Evolutionary conservation across 371 early-diverging fungal species (phyloP).

Genomic region (Mortierella sp.): DNA sequence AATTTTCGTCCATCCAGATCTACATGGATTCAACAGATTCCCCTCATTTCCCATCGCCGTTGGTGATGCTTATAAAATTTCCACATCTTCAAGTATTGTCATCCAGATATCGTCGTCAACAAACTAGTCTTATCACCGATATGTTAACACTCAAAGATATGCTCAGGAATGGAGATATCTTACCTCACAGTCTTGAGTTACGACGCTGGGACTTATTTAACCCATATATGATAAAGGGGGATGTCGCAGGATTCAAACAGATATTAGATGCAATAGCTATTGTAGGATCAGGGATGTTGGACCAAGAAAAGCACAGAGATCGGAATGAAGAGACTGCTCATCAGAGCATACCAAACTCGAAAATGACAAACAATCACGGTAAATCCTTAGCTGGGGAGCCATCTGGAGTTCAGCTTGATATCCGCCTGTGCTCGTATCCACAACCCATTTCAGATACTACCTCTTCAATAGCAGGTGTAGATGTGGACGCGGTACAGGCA

Average conservation of each 20-base stretch:
- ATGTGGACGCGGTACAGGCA: neutral
- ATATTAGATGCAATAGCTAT: conserved; percentile 32
- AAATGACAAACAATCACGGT: neutral
- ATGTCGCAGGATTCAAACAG: conserved; percentile 22
- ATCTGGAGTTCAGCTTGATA: conserved; percentile 28
- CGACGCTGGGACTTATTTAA: conserved; percentile 46
- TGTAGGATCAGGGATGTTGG: neutral
- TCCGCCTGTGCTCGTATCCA: conserved; percentile 25
- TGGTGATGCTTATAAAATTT: conserved; percentile 54
- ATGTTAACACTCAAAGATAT: conserved; percentile 33
- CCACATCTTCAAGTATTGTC: conserved; percentile 41
- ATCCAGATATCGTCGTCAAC: conserved; percentile 39
- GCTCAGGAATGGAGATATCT: conserved; percentile 32
- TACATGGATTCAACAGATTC: conserved; percentile 50
- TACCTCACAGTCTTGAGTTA: conserved; percentile 28
- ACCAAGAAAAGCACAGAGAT: neutral
- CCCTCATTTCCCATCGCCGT: conserved; percentile 36
- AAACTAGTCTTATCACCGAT: conserved; percentile 40
- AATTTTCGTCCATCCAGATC: conserved; percentile 12
- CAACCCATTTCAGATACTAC: too few species aligned
- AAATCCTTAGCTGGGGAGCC: neutral
- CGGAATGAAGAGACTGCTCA: neutral
- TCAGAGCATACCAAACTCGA: neutral
- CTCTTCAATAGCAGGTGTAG: neutral
- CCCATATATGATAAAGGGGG: conserved; percentile 48